Conservation (phyloP, 2,329 filamentous ascomycete species). For the Emmonsiellopsis sp. region DNA sequence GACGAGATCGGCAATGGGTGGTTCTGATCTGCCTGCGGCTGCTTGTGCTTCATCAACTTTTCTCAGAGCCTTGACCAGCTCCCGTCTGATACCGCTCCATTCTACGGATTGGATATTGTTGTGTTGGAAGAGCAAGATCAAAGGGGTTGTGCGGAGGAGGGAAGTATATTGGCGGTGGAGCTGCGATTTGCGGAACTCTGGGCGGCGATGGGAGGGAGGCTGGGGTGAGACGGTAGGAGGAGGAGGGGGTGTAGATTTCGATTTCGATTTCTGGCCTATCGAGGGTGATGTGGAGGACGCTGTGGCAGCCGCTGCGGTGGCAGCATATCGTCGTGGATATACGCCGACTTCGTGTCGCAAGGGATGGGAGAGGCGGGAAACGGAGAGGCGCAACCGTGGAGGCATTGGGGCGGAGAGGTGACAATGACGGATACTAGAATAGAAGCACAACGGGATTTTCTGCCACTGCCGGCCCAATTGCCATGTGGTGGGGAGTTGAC, state of each 20-base stretch:
- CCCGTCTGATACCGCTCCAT: constrained; percentile 63
- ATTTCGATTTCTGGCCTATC: constrained; percentile 41
- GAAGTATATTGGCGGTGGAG: constrained; percentile 80
- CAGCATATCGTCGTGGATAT: constrained; percentile 2
- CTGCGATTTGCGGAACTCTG: constrained; percentile 85
- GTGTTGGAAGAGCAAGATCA: constrained; percentile 80
- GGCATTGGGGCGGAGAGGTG: constrained; percentile 36
- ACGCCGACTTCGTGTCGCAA: constrained; percentile 24
- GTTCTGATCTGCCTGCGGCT: constrained; percentile 37
- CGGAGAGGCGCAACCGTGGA: constrained; percentile 40
- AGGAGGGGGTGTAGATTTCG: constrained; percentile 22
- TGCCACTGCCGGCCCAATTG: background rate
- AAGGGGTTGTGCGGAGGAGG: constrained; percentile 71
- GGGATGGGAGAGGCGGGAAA: constrained; percentile 25
- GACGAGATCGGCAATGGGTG: constrained; percentile 49
- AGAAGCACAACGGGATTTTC: background rate
- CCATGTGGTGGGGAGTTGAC: background rate
- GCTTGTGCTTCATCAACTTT: constrained; percentile 62
- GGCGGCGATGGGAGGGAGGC: constrained; percentile 76
- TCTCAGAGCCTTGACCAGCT: constrained; percentile 52
- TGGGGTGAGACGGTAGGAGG: constrained; percentile 54
- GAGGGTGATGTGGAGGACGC: constrained; percentile 35
- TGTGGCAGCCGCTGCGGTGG: constrained; percentile 1
- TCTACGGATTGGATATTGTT: constrained; percentile 67
- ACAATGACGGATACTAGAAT: background rate